Base-by-base conservation (phyloP, 805 yeast species). In the Nematodospora valgi region DNA sequence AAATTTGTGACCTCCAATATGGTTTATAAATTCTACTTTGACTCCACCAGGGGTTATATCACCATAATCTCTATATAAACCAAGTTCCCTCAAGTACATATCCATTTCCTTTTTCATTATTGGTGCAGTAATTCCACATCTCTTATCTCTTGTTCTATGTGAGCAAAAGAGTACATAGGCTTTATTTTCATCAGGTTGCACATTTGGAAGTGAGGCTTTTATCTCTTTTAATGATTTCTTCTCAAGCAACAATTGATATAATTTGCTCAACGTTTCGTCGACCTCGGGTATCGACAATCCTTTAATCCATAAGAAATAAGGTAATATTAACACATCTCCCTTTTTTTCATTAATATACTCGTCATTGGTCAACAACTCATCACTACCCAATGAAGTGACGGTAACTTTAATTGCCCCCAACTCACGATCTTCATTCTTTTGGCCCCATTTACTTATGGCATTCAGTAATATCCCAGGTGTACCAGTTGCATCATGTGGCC, bases 61-160 rank as follows among this genome's bases (percentile, higher is more conserved):
- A 9, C 84, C 82, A 20, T 63, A 56, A 56, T 91, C 97, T 49
- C 98, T 71, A 46, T 77, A 76, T 12, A 85, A 62, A 3, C 80
- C 94, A 23, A 74, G 64, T 4, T 85, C 86, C 39, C 94, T 68
- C 27, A 91, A 64, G 45, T 82, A 75, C 6, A 71, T 54, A 30
- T 87, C 94, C 56, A 91, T 76, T 41, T 84, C 87, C 45, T 76
- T 80, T 52, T 80, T 82, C 80, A 91, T 73, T 23, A 86, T 73
- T 10, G 97, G 97, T 0, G 98, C 98, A 1, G 97, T 86, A 30
- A 87, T 68, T 32, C 96, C 97, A 60, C 98, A 91, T 42, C 91
- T 69, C 56, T 87, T 89, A 55, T 91, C 98, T 57, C 98, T 79
- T 8, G 94, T 86, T 32, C 72, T 70, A 59, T 91, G 98, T 0